These are phyloP conservation scores for Sporothrix globosa DNA, from an alignment of 2,329 filamentous ascomycete genomes.

Conservation along the genomic window DNA sequence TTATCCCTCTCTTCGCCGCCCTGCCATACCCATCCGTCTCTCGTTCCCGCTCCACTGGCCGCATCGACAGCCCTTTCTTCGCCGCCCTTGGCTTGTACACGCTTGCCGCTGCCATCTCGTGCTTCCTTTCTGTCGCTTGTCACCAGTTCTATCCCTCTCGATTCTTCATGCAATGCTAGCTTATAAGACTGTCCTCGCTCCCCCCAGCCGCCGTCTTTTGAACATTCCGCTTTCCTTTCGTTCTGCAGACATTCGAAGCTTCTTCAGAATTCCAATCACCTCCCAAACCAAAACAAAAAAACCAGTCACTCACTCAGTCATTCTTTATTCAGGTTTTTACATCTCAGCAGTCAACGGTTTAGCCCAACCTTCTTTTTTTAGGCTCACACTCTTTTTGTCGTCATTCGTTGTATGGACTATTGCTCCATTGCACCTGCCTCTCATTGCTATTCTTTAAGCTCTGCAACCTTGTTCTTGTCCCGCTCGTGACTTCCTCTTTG, in stretches of 20 bases:
- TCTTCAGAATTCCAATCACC: constrained; percentile 25
- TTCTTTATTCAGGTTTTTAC: constrained; percentile 25
- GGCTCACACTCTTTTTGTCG: constrained; percentile 16
- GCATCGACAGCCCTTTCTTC: constrained; percentile 26
- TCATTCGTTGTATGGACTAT: background rate
- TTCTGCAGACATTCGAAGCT: constrained; percentile 6
- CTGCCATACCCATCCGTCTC: constrained; percentile 29
- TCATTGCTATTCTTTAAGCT: background rate
- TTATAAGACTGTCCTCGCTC: constrained; percentile 28
- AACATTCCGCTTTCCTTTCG: background rate
- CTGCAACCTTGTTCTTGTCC: background rate
- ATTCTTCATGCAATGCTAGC: background rate
- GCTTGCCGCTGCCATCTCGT: background rate
- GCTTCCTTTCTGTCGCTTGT: background rate
- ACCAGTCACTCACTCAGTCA: constrained; percentile 29
- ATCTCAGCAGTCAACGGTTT: background rate
- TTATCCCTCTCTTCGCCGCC: constrained; percentile 34
- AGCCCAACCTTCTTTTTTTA: constrained; percentile 8
- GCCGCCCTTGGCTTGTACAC: constrained; percentile 23
- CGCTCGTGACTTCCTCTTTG: constrained; percentile 25
- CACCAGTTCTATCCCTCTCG: background rate
- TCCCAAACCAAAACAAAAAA: background rate
- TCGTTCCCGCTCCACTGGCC: background rate
- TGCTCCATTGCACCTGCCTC: background rate
- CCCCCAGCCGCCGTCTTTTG: constrained; percentile 26